These are phyloP conservation scores for Mycosphaerella sp. DNA, from an alignment of 2,329 filamentous ascomycete species.

Conservation along the genomic window DNA sequence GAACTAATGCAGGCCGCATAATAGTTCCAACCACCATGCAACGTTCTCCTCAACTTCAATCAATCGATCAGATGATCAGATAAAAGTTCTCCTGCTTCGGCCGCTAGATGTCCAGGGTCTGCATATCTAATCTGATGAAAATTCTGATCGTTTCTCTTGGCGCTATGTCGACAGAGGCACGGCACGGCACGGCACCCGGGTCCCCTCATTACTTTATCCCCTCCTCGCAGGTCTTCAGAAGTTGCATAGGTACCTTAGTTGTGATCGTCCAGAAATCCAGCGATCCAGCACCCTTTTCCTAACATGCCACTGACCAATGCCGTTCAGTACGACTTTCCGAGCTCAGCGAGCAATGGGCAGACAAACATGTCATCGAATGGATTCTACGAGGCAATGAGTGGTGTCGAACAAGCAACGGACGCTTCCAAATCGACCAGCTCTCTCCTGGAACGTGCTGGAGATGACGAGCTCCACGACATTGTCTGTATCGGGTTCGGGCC, in stretches of 20 bases:
- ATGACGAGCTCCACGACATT: slow-evolving; percentile 68
- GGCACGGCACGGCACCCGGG: too few relatives aligned
- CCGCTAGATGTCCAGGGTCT: neutral
- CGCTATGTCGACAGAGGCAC: neutral
- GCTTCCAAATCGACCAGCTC: slow-evolving; percentile 5
- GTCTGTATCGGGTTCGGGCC: slow-evolving; percentile 91
- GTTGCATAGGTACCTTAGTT: neutral
- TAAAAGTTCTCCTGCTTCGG: neutral
- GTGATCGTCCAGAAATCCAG: neutral
- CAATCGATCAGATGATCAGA: neutral
- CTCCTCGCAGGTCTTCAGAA: neutral
- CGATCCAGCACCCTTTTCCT: too few relatives aligned
- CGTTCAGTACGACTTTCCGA: neutral
- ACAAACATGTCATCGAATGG: neutral
- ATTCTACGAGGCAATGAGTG: neutral
- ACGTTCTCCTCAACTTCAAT: too few relatives aligned
- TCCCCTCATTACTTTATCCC: neutral
- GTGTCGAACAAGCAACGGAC: neutral
- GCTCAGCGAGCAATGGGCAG: neutral
- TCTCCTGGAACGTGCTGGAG: slow-evolving; percentile 45
- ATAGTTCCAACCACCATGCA: too few relatives aligned
- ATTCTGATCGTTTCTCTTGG: neutral
- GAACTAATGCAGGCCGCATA: neutral
- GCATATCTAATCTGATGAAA: neutral
- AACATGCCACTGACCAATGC: neutral